Percentiles rank a stretch among this genome's conserved stretches.
Evolutionary conservation across 305 asterid species (phyloP).

Genomic region (Rubia balearica): DNA sequence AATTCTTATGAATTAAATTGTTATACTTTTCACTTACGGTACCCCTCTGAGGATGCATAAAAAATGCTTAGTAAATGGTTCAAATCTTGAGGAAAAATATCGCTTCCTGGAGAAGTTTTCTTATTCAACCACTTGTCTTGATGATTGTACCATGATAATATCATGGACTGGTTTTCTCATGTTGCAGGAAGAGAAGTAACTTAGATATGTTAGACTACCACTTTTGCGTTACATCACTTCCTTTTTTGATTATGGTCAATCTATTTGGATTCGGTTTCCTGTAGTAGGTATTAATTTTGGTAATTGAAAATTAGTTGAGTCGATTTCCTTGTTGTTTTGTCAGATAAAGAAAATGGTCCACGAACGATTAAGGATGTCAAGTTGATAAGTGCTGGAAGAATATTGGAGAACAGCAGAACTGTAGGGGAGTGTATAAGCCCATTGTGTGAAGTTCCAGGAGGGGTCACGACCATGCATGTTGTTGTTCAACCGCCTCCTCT

Average conservation of each 20-base stretch:
- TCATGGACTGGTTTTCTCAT: neutral
- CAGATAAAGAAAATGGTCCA: constrained; percentile 75
- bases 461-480: constrained; percentile 82
- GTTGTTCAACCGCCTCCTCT: constrained; percentile 58
- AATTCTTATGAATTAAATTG: neutral
- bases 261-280: neutral
- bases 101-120: neutral
- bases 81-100: neutral
- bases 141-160: neutral
- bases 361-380: constrained; percentile 69
- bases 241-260: neutral
- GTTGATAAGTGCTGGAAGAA: constrained; percentile 73
- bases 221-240: neutral
- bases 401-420: constrained; percentile 69
- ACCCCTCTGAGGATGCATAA: neutral
- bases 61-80: neutral
- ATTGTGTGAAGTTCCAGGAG: constrained; percentile 64
- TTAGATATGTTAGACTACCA: neutral
- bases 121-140: no score
- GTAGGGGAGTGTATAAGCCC: constrained; percentile 75
- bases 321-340: constrained; percentile 8
- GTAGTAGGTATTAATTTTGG: neutral
- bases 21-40: neutral
- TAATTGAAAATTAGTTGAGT: neutral
- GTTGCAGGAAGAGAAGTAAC: neutral